These are phyloP conservation scores for Colletotrichum caudatum DNA, from an alignment of 2,329 filamentous ascomycete species.

Conservation along the genomic window DNA sequence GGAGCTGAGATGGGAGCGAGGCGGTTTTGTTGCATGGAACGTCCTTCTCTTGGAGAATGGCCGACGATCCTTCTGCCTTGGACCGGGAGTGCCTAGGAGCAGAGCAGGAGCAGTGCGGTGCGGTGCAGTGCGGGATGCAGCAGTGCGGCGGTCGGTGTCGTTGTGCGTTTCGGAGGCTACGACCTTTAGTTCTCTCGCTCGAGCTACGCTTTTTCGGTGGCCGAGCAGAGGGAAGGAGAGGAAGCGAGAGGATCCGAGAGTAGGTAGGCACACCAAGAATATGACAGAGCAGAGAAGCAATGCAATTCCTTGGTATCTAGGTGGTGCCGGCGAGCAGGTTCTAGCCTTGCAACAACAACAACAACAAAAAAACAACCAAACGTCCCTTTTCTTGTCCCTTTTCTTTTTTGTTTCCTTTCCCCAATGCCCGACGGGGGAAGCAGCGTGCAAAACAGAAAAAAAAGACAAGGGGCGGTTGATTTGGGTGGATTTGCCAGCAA, in stretches of 20 bases:
- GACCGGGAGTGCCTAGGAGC: conserved; percentile 9
- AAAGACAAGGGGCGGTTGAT: not conserved
- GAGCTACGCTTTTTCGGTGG: conserved; percentile 40
- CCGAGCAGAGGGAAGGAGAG: conserved; percentile 32
- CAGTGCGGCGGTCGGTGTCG: conserved; percentile 35
- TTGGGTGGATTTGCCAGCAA: conserved; percentile 18
- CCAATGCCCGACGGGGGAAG: conserved; percentile 23
- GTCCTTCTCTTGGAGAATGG: conserved; percentile 15
- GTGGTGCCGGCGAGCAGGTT: conserved; percentile 11
- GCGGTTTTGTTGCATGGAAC: conserved; percentile 39
- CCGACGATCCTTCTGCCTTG: conserved; percentile 8
- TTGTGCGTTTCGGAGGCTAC: conserved; percentile 36
- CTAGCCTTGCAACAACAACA: conserved; percentile 1
- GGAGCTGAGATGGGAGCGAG: conserved; percentile 29
- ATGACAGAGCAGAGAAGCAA: conserved; percentile 15
- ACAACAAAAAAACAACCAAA: not conserved
- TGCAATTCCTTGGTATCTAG: conserved; percentile 14
- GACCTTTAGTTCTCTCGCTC: conserved; percentile 36
- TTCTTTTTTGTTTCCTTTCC: conserved; percentile 23
- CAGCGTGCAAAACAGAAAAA: conserved; percentile 16
- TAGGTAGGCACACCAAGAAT: conserved; percentile 11
- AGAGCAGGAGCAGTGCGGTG: conserved; percentile 22
- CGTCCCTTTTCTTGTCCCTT: not conserved
- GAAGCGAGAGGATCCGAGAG: conserved; percentile 36
- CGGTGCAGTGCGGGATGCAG: conserved; percentile 32